Percentiles rank a stretch among this genome's conserved stretches.
Evolutionary conservation across 2,329 filamentous ascomycete species (phyloP).

Genomic region (Neonectria neomacrospora): DNA sequence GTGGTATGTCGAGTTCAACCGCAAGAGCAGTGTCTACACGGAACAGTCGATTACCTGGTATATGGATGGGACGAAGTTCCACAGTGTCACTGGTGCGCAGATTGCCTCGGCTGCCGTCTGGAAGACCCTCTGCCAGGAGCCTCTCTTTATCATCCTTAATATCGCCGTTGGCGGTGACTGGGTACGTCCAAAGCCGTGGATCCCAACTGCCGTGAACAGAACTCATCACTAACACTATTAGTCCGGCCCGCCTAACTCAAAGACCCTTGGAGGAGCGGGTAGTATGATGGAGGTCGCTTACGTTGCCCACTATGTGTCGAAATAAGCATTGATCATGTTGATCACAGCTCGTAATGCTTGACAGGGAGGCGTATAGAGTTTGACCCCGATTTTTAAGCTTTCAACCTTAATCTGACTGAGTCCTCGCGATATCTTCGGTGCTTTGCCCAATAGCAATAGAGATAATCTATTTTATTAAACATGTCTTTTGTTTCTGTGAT

Average conservation of each 20-base stretch:
- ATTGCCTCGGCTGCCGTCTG: constrained; percentile 60
- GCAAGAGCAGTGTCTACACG: constrained; percentile 56
- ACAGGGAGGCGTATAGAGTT: neutral
- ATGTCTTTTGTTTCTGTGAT: too few species aligned
- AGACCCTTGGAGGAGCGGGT: constrained; percentile 55
- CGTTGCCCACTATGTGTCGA: neutral
- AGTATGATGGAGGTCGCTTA: constrained; percentile 55
- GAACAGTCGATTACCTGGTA: constrained; percentile 64
- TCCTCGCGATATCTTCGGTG: neutral
- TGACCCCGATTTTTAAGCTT: neutral
- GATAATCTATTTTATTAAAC: too few species aligned
- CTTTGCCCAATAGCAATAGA: neutral
- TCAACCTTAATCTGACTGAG: neutral
- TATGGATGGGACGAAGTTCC: constrained; percentile 57
- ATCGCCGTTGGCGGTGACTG: constrained; percentile 65
- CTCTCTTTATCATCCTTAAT: constrained; percentile 65
- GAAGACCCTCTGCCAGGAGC: constrained; percentile 60
- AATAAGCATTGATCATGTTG: neutral
- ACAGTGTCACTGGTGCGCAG: constrained; percentile 56
- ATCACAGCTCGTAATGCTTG: neutral
- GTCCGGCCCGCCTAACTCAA: constrained; percentile 60
- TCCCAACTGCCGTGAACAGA: neutral
- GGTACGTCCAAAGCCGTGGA: constrained; percentile 52
- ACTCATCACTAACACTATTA: constrained; percentile 34
- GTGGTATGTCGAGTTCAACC: constrained; percentile 63